phyloP scores from a whole-genome alignment of 192 early-diverging fungal species.

The Linnemannia zychae region DNA sequence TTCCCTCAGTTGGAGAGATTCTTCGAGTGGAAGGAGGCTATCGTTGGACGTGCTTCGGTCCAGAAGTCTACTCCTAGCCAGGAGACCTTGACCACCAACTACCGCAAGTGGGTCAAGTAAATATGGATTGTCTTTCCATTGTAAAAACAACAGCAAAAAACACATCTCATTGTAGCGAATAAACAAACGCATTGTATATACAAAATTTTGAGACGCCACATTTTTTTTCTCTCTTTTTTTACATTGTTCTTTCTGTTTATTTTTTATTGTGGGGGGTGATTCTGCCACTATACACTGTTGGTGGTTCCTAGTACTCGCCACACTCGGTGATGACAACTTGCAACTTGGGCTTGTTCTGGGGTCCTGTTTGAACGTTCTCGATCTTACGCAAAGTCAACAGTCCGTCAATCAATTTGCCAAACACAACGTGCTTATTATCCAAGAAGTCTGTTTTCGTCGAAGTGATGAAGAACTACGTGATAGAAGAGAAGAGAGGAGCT shows the following conservation, averaged over 20 bases:
- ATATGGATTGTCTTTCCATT: background rate
- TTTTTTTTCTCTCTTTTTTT: background rate
- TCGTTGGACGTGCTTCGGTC: conserved; percentile 22
- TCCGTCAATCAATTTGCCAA: conserved; percentile 89
- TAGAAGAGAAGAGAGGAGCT: background rate
- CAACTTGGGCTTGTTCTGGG: conserved; percentile 88
- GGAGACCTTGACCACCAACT: conserved; percentile 29
- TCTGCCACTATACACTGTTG: too few relatives aligned
- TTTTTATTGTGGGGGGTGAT: background rate
- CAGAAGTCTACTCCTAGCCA: conserved; percentile 34
- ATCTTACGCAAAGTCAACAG: conserved; percentile 92
- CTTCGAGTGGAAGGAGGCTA: conserved; percentile 53
- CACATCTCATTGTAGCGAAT: background rate
- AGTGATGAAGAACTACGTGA: conserved; percentile 89
- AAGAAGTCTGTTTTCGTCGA: conserved; percentile 88
- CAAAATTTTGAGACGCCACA: background rate
- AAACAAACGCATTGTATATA: conserved; percentile 6
- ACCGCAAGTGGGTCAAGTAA: conserved; percentile 52
- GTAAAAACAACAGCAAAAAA: background rate
- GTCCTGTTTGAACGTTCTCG: conserved; percentile 92
- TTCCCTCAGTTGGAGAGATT: conserved; percentile 52
- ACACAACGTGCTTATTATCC: conserved; percentile 92
- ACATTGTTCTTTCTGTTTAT: background rate
- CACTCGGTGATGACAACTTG: conserved; percentile 83
- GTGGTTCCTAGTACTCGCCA: conserved; percentile 53